Percentiles rank a stretch among this genome's conserved stretches.
Conservation (phyloP, 2,329 filamentous ascomycete species). For the Pseudogymnoascus sp. region DNA sequence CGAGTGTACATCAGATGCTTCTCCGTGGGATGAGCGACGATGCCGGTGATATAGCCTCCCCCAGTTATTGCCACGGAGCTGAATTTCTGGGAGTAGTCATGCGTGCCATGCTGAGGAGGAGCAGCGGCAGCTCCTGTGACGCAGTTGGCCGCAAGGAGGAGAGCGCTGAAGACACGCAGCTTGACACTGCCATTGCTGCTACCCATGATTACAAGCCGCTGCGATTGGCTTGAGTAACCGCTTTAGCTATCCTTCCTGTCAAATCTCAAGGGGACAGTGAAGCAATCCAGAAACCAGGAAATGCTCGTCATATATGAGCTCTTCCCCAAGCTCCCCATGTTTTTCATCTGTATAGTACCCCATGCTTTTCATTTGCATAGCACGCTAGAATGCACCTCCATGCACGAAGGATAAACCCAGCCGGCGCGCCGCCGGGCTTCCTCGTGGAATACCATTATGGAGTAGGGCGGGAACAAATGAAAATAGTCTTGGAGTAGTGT, state of each 20-base stretch:
- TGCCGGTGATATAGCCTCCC: slow-evolving; percentile 15
- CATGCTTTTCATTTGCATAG: not conserved
- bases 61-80: slow-evolving; percentile 15
- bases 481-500: not conserved
- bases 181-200: not conserved
- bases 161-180: not conserved
- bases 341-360: not conserved
- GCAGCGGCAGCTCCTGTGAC: not conserved
- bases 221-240: not conserved
- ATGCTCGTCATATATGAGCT: not conserved
- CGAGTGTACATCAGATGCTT: slow-evolving; percentile 15
- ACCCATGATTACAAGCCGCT: not conserved
- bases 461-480: not conserved
- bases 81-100: slow-evolving; percentile 11
- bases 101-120: not conserved
- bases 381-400: not conserved
- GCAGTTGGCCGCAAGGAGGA: not conserved
- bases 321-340: not conserved
- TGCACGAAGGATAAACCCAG: not conserved
- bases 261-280: not conserved
- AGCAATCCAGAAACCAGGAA: not conserved
- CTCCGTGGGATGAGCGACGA: slow-evolving; percentile 15
- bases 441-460: not conserved
- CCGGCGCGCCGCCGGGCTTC: not conserved
- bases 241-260: not conserved